Conservation (phyloP, 768 basidiomycete genomes). For the Lactarius quietus region DNA sequence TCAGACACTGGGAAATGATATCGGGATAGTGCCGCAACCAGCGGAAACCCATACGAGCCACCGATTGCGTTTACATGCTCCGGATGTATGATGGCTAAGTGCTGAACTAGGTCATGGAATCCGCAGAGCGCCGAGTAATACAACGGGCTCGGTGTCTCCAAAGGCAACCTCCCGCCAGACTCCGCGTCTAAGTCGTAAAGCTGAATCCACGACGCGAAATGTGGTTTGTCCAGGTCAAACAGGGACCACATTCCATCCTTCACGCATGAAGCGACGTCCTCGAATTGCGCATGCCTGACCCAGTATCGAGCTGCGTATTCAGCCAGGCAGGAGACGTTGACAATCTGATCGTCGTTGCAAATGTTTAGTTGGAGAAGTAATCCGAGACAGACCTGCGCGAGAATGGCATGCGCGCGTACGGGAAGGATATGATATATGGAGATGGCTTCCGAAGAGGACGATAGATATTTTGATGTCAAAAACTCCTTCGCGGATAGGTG, state of each 20-base stretch:
- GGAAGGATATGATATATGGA: neutral
- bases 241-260: neutral
- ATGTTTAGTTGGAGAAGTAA: neutral
- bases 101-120: neutral
- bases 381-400: neutral
- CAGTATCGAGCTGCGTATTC: neutral
- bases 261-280: neutral
- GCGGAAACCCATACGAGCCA: neutral
- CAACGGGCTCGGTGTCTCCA: neutral
- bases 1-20: neutral
- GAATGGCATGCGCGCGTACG: neutral
- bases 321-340: neutral
- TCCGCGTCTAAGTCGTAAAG: neutral
- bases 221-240: constrained; percentile 1
- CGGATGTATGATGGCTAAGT: constrained; percentile 1
- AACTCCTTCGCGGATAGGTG: constrained; percentile 12
- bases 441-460: neutral
- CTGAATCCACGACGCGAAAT: neutral
- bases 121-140: constrained; percentile 2
- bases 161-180: neutral
- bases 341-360: neutral
- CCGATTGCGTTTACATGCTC: neutral
- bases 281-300: neutral
- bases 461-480: constrained; percentile 3
- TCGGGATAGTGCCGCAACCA: neutral